Evolutionary conservation across 2,329 filamentous ascomycete genomes (phyloP).

Genomic region (Cryphonectria radicalis): DNA sequence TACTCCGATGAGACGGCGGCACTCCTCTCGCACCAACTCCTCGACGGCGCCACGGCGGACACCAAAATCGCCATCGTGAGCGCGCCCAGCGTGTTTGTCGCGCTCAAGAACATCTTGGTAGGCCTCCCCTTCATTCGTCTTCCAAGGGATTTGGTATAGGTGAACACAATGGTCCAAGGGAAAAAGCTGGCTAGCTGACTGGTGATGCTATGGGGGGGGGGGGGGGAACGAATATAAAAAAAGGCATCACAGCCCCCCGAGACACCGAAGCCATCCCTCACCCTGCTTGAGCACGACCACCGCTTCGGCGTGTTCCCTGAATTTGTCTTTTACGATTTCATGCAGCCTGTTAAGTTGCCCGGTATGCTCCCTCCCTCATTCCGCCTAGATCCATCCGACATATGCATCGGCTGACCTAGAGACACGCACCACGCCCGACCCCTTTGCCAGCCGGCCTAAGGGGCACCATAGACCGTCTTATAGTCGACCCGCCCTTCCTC

Average conservation of each 20-base stretch:
- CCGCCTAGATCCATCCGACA: not conserved
- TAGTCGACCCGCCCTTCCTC: constrained; percentile 79
- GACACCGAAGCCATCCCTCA: constrained; percentile 57
- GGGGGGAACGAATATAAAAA: not conserved
- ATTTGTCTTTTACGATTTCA: constrained; percentile 76
- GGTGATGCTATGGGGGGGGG: too few species aligned
- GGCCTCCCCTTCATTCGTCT: constrained; percentile 31
- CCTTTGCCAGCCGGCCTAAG: constrained; percentile 55
- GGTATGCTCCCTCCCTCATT: constrained; percentile 39
- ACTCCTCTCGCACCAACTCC: constrained; percentile 65
- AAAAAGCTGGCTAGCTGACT: not conserved
- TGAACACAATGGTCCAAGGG: not conserved
- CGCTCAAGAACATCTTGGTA: constrained; percentile 72
- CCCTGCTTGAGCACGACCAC: constrained; percentile 74
- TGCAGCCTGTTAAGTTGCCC: constrained; percentile 68
- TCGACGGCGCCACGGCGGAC: constrained; percentile 61
- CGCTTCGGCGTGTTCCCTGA: constrained; percentile 76
- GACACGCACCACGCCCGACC: not conserved
- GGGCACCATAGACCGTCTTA: constrained; percentile 68
- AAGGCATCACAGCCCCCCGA: constrained; percentile 25
- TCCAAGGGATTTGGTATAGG: not conserved
- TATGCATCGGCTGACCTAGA: constrained; percentile 12
- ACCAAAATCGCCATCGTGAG: constrained; percentile 72
- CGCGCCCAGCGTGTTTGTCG: constrained; percentile 77
- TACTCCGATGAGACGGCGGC: constrained; percentile 74